Conservation (phyloP, 2,329 filamentous ascomycete species). For the Aspergillus oerlinghausenensis region DNA sequence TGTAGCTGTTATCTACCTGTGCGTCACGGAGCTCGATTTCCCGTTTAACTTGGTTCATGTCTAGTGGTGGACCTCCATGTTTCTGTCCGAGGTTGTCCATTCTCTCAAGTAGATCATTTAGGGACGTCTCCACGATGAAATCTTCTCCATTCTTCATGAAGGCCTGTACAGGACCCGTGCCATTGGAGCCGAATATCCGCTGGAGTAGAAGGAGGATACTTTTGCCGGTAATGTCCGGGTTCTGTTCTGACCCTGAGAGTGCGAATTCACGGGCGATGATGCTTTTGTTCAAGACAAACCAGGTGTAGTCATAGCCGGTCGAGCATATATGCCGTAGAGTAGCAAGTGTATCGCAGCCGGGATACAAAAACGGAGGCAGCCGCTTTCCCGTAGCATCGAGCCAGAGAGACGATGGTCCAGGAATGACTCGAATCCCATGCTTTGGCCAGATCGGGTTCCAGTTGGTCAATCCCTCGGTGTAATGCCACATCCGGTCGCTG, state of each 20-base stretch:
- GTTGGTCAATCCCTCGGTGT: slow-evolving; percentile 59
- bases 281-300: slow-evolving; percentile 57
- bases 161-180: slow-evolving; percentile 52
- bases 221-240: slow-evolving; percentile 57
- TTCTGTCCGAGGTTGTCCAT: slow-evolving; percentile 56
- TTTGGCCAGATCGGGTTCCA: slow-evolving; percentile 60
- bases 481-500: slow-evolving; percentile 63
- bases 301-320: slow-evolving; percentile 60
- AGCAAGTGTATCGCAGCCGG: slow-evolving; percentile 54
- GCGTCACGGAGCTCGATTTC: slow-evolving; percentile 52
- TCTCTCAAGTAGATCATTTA: slow-evolving; percentile 51
- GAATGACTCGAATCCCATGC: slow-evolving; percentile 58
- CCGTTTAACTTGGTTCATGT: slow-evolving; percentile 42
- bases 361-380: slow-evolving; percentile 54
- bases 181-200: slow-evolving; percentile 50
- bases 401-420: slow-evolving; percentile 41
- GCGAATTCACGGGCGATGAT: slow-evolving; percentile 61
- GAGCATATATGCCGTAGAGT: slow-evolving; percentile 57
- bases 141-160: slow-evolving; percentile 57
- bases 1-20: slow-evolving; percentile 54
- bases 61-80: slow-evolving; percentile 45
- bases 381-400: slow-evolving; percentile 57
- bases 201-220: slow-evolving; percentile 51
- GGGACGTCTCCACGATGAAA: slow-evolving; percentile 55
- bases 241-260: slow-evolving; percentile 60